These are phyloP conservation scores for Hirschioporus abietinus DNA, from an alignment of 768 basidiomycete species.

Conservation along the genomic window DNA sequence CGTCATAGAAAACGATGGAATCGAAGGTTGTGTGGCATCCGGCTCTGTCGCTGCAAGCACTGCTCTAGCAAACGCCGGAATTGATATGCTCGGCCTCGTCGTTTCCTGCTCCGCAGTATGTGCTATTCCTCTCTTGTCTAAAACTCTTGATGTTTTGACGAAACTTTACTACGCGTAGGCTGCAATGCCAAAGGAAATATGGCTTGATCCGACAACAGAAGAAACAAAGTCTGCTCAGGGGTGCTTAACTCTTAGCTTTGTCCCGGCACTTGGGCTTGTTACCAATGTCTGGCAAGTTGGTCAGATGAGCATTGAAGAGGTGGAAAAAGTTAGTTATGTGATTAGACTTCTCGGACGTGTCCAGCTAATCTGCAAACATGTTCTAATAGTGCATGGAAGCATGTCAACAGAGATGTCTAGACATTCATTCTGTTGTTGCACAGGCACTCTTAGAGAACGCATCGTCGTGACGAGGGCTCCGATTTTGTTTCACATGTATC, in stretches of 20 bases:
- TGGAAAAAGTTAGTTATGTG: constrained; percentile 39
- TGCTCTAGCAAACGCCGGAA: constrained; percentile 88
- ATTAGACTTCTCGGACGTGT: constrained; percentile 3
- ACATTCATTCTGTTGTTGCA: constrained; percentile 71
- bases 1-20: constrained; percentile 86
- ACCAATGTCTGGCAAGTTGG: constrained; percentile 90
- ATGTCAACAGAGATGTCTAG: constrained; percentile 66
- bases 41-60: constrained; percentile 85
- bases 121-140: constrained; percentile 6
- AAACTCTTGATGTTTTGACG: constrained; percentile 8
- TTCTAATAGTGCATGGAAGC: constrained; percentile 54
- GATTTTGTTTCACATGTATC: background rate
- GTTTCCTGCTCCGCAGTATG: constrained; percentile 76
- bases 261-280: constrained; percentile 82
- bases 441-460: constrained; percentile 54
- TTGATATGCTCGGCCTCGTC: constrained; percentile 87
- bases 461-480: background rate
- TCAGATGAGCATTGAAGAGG: constrained; percentile 46
- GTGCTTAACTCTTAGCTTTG: constrained; percentile 71
- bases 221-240: constrained; percentile 58
- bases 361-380: constrained; percentile 7
- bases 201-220: constrained; percentile 76
- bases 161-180: constrained; percentile 36
- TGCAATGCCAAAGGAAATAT: constrained; percentile 49
- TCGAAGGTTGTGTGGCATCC: constrained; percentile 84